Conservation (phyloP, 1,284 basidiomycete genomes). For the Jaminaea rosea region DNA sequence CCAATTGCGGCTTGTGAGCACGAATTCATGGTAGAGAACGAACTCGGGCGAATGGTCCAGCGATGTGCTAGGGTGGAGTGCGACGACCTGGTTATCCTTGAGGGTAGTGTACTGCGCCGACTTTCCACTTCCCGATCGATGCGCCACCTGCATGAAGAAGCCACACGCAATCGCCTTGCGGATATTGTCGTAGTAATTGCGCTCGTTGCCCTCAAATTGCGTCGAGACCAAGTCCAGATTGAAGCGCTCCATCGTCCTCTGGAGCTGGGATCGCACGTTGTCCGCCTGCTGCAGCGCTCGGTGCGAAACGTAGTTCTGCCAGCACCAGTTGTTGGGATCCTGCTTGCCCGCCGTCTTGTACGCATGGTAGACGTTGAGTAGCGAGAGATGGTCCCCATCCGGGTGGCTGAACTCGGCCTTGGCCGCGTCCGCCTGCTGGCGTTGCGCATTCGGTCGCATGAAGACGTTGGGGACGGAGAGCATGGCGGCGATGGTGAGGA, state of each 20-base stretch:
- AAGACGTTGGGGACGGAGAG: conserved; percentile 86
- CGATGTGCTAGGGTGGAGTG: conserved; percentile 88
- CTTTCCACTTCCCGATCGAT: conserved; percentile 63
- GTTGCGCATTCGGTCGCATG: conserved; percentile 67
- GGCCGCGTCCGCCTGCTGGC: conserved; percentile 83
- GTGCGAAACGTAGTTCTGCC: conserved; percentile 79
- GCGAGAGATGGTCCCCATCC: conserved; percentile 87
- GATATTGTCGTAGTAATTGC: conserved; percentile 69
- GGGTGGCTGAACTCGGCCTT: conserved; percentile 82
- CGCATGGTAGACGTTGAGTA: conserved; percentile 91
- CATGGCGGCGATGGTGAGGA: conserved; percentile 95
- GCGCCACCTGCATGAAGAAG: conserved; percentile 98
- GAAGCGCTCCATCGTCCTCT: conserved; percentile 78
- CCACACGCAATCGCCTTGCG: conserved; percentile 79
- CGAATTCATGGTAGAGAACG: conserved; percentile 94
- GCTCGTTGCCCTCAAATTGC: conserved; percentile 56
- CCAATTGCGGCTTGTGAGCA: conserved; percentile 75
- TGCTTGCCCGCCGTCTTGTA: too few species aligned
- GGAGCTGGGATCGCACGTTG: conserved; percentile 85
- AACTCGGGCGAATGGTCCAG: conserved; percentile 89
- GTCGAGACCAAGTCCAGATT: conserved; percentile 68
- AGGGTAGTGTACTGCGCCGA: conserved; percentile 57
- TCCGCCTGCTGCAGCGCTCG: conserved; percentile 83
- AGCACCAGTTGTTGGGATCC: conserved; percentile 82
- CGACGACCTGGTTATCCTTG: conserved; percentile 88